Conservation (phyloP, 2,329 filamentous ascomycete species). For the Atkinsonella hypoxylon region DNA sequence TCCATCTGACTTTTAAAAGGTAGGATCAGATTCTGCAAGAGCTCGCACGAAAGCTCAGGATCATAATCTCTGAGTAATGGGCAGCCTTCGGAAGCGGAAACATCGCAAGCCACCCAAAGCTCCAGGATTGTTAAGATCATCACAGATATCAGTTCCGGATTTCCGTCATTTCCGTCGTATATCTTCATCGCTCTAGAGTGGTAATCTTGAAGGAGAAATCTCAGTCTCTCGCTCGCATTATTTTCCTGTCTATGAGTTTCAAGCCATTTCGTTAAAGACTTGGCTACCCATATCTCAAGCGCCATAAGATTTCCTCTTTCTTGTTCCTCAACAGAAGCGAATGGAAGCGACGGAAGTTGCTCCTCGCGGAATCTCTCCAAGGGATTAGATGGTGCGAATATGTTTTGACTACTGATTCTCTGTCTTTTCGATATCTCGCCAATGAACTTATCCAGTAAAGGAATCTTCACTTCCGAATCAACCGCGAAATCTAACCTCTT, state of each 20-base stretch:
- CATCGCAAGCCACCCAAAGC: constrained; percentile 47
- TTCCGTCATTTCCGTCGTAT: constrained; percentile 23
- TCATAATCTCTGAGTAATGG: constrained; percentile 34
- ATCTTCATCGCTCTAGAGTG: constrained; percentile 11
- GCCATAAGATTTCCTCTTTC: constrained; percentile 3
- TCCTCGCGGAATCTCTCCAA: neutral
- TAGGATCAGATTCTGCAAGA: constrained; percentile 34
- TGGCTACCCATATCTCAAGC: constrained; percentile 37
- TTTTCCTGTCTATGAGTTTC: constrained; percentile 11
- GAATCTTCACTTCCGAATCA: constrained; percentile 5
- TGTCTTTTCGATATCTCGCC: neutral
- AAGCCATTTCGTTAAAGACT: constrained; percentile 27
- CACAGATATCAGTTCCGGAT: constrained; percentile 35
- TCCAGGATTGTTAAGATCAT: constrained; percentile 46
- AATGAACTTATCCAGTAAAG: constrained; percentile 7
- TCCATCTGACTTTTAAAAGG: constrained; percentile 30
- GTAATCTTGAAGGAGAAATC: constrained; percentile 24
- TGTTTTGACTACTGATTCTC: neutral
- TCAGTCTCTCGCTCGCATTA: constrained; percentile 17
- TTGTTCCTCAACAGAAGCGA: neutral
- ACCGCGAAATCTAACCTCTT: constrained; percentile 1
- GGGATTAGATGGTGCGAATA: neutral
- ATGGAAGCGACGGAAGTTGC: constrained; percentile 1
- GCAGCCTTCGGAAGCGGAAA: constrained; percentile 24
- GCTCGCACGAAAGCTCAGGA: constrained; percentile 25